Percentiles rank a stretch among this genome's conserved stretches.
These are phyloP conservation scores for Talaromyces sp. DNA, from an alignment of 2,329 filamentous ascomycete species.

Conservation along the genomic window DNA sequence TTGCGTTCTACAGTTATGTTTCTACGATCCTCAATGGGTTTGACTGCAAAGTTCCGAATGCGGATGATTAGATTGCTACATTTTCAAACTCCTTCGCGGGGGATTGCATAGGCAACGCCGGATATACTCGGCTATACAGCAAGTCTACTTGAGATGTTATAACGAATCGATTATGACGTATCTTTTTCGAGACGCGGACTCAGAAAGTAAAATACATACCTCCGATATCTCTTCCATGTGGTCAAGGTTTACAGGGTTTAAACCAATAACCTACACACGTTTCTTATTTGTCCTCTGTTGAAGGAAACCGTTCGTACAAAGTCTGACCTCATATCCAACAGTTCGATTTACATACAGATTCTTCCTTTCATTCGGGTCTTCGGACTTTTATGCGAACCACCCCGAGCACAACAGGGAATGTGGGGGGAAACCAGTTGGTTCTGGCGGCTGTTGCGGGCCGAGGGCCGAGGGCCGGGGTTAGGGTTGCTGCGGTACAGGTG, in stretches of 20 bases:
- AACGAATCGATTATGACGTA: neutral
- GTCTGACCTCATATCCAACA: too few species aligned
- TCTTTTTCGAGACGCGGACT: neutral
- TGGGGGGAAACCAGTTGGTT: too few species aligned
- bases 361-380: too few species aligned
- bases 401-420: too few species aligned
- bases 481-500: neutral
- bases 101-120: neutral
- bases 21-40: neutral
- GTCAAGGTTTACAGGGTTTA: neutral
- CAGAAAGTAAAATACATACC: neutral
- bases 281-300: too few species aligned
- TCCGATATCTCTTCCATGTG: neutral
- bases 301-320: too few species aligned
- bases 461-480: too few species aligned
- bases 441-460: neutral
- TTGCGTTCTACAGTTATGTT: neutral
- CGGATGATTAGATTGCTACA: neutral
- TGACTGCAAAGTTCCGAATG: neutral
- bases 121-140: neutral
- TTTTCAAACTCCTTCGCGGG: neutral
- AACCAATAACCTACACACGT: neutral
- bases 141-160: neutral
- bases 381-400: too few species aligned
- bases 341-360: too few species aligned